Evolutionary conservation across 768 basidiomycete genomes (phyloP).

Genomic region (Auricularia auricula-judae): DNA sequence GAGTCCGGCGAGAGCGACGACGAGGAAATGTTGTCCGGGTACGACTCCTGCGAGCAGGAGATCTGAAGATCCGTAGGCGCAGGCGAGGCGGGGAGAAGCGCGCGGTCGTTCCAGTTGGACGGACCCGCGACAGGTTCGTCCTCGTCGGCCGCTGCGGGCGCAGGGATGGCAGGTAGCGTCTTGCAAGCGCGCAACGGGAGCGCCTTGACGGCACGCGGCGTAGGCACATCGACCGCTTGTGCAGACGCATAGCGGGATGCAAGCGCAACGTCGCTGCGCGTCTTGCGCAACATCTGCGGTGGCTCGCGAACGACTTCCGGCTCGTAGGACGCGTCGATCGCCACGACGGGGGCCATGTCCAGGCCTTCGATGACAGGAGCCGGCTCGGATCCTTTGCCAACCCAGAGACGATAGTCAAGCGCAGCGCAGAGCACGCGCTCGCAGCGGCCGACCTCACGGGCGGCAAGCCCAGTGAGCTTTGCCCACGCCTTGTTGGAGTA

Average conservation of each 20-base stretch:
- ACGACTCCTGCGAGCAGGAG: neutral
- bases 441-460: conserved; percentile 77
- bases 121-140: neutral
- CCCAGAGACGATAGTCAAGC: conserved; percentile 88
- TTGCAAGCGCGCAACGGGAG: neutral
- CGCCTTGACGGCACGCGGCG: too few species aligned
- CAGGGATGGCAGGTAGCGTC: neutral
- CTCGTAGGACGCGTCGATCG: neutral
- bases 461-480: conserved; percentile 79
- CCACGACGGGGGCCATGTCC: neutral
- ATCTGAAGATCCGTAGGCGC: neutral
- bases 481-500: conserved; percentile 94
- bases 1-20: neutral
- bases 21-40: neutral
- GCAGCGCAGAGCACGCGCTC: conserved; percentile 82
- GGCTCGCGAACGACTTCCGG: neutral
- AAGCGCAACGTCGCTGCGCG: neutral
- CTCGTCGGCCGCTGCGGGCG: neutral
- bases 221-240: neutral
- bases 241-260: neutral
- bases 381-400: conserved; percentile 49
- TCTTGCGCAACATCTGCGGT: neutral
- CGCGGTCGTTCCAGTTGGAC: neutral
- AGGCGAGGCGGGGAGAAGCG: neutral
- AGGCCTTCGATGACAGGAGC: neutral